Conservation (phyloP, 805 yeast genomes). For the Myxozyma udenii region DNA sequence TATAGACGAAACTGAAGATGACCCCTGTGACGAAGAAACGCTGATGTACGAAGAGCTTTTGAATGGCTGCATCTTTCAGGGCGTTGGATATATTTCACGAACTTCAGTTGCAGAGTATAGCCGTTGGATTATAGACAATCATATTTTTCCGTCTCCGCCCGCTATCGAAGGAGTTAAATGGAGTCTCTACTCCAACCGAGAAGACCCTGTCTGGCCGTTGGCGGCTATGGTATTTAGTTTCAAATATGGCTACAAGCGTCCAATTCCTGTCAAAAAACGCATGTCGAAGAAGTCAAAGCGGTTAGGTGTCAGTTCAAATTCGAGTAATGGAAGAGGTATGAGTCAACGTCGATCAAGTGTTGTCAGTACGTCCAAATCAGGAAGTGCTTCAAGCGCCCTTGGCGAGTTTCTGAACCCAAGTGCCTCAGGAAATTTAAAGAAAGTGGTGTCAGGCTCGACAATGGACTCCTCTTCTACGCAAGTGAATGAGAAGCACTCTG, state of each 20-base stretch:
- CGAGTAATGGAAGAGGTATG: background rate
- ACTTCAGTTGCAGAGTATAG: constrained; percentile 26
- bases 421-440: constrained; percentile 7
- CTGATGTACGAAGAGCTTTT: constrained; percentile 20
- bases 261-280: constrained; percentile 7
- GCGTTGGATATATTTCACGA: constrained; percentile 23
- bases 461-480: constrained; percentile 6
- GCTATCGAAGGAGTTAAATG: constrained; percentile 24
- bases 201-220: constrained; percentile 20
- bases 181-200: constrained; percentile 17
- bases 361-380: background rate
- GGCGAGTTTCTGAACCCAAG: constrained; percentile 2
- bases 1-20: constrained; percentile 14
- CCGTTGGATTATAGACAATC: constrained; percentile 28
- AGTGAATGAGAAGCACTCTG: constrained; percentile 1
- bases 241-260: constrained; percentile 18
- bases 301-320: background rate
- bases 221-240: constrained; percentile 18
- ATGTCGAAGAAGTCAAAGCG: constrained; percentile 1
- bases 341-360: background rate
- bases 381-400: background rate
- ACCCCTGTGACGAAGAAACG: constrained; percentile 6
- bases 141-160: constrained; percentile 25
- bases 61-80: constrained; percentile 27
- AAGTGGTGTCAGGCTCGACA: constrained; percentile 21